A percentile compares a stretch with the other conserved stretches of the same genome.
These are phyloP conservation scores for Ogataea minuta DNA, from an alignment of 805 yeast species.

Conservation along the genomic window DNA sequence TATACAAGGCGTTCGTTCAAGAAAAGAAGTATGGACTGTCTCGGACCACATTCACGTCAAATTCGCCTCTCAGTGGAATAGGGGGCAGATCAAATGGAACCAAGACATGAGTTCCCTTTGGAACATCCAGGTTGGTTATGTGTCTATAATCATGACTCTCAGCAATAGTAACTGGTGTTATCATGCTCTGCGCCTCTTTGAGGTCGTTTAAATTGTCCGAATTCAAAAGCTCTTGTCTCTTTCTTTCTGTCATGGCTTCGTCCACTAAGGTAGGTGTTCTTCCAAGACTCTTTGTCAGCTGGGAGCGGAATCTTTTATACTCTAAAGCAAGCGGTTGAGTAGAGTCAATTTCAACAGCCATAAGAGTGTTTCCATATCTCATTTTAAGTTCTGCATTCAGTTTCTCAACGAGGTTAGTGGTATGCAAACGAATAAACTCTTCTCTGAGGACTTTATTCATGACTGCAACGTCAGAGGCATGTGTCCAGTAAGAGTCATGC, in stretches of 20 bases:
- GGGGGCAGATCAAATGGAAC: conserved; percentile 70
- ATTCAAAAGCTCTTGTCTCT: conserved; percentile 52
- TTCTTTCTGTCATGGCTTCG: conserved; percentile 69
- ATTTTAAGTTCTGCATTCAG: conserved; percentile 76
- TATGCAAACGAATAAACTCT: conserved; percentile 76
- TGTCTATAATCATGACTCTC: conserved; percentile 28
- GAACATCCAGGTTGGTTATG: conserved; percentile 19
- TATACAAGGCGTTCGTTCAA: conserved; percentile 16
- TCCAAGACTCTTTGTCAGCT: conserved; percentile 43
- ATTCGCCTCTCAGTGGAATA: conserved; percentile 77
- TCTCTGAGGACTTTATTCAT: conserved; percentile 74
- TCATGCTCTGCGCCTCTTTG: conserved; percentile 52
- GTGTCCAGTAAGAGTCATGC: conserved; percentile 98
- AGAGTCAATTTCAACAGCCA: conserved; percentile 53
- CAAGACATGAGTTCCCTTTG: conserved; percentile 41
- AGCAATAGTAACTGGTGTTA: conserved; percentile 67
- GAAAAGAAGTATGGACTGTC: conserved; percentile 79
- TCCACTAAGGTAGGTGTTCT: conserved; percentile 63
- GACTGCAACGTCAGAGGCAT: conserved; percentile 74
- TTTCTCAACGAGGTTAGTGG: conserved; percentile 64
- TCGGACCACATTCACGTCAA: conserved; percentile 71
- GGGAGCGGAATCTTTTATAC: conserved; percentile 49
- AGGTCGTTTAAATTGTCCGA: conserved; percentile 51
- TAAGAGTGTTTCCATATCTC: conserved; percentile 72
- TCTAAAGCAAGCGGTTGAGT: conserved; percentile 49